Evolutionary conservation across 768 basidiomycete genomes (phyloP).

Genomic region (Russula ochroleuca): DNA sequence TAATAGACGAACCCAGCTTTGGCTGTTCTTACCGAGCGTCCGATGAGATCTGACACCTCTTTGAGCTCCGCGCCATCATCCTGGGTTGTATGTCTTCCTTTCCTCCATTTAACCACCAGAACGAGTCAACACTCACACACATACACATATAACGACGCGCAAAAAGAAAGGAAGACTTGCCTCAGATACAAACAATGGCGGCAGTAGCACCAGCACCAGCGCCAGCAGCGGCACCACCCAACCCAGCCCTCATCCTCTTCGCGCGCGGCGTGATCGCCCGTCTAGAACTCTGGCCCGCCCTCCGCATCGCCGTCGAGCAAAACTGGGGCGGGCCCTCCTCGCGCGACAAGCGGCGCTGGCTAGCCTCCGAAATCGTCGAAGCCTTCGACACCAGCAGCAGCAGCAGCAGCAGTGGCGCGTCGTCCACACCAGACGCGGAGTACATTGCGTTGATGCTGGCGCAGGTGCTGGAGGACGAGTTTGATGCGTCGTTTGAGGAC

Average conservation of each 20-base stretch:
- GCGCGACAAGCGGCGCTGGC: constrained; percentile 72
- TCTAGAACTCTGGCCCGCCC: constrained; percentile 77
- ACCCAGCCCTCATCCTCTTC: constrained; percentile 60
- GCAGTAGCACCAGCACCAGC: constrained; percentile 6
- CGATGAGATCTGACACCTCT: background rate
- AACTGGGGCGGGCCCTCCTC: constrained; percentile 81
- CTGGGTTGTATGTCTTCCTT: background rate
- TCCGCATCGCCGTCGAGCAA: constrained; percentile 81
- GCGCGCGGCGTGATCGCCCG: constrained; percentile 84
- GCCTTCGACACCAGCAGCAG: constrained; percentile 48
- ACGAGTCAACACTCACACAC: background rate
- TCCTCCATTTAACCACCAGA: background rate
- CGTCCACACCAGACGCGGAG: constrained; percentile 52
- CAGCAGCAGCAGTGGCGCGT: no score
- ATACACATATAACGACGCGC: background rate
- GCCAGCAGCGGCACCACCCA: constrained; percentile 21
- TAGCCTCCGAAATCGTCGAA: constrained; percentile 77
- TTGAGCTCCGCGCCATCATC: no score
- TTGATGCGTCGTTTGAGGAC: constrained; percentile 80
- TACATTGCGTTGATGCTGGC: constrained; percentile 80
- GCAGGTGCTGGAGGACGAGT: constrained; percentile 85
- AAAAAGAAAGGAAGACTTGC: background rate
- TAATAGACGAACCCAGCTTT: background rate
- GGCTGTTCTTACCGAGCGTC: background rate
- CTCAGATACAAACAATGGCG: constrained; percentile 5